phyloP scores from a whole-genome alignment of 106 monocot genomes.

The Allium sativum region DNA sequence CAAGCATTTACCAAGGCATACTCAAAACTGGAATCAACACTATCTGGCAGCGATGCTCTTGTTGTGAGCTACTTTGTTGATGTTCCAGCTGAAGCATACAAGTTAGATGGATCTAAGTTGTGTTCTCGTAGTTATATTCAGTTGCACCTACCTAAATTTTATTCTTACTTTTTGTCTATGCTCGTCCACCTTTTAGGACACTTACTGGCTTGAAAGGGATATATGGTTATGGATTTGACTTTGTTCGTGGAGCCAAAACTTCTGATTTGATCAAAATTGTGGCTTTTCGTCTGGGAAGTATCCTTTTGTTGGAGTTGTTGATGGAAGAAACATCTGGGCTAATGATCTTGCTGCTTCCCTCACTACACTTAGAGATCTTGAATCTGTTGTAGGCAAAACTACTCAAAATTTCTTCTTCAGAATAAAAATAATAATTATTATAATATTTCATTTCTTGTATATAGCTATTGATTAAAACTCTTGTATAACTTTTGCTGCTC shows the following conservation, averaged over 20 bases:
- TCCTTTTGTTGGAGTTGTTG: constrained; percentile 23
- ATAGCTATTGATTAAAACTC: too few relatives aligned
- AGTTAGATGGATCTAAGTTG: background rate
- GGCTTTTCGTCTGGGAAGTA: constrained; percentile 23
- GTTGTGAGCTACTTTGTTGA: constrained; percentile 14
- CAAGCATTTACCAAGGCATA: too few relatives aligned
- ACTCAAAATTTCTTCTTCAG: background rate
- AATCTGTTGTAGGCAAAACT: constrained; percentile 19
- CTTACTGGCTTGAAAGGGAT: constrained; percentile 17
- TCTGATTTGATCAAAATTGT: constrained; percentile 20
- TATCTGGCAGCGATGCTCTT: constrained; percentile 11
- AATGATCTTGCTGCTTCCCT: constrained; percentile 15
- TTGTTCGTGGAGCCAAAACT: constrained; percentile 25
- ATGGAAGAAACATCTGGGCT: constrained; percentile 29
- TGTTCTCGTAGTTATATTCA: too few relatives aligned
- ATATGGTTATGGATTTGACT: constrained; percentile 17
- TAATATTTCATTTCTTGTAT: too few relatives aligned
- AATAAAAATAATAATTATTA: too few relatives aligned
- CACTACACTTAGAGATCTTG: constrained; percentile 12
- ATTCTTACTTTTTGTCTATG: background rate
- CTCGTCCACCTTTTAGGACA: constrained; percentile 10
- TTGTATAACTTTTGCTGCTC: too few relatives aligned
- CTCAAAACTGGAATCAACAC: constrained; percentile 7
- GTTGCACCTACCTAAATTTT: background rate
- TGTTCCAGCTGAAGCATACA: constrained; percentile 16